Evolutionary conservation across 176 grass and related monocot species (phyloP).

Genomic region (Dendrocalamus sinicus): DNA sequence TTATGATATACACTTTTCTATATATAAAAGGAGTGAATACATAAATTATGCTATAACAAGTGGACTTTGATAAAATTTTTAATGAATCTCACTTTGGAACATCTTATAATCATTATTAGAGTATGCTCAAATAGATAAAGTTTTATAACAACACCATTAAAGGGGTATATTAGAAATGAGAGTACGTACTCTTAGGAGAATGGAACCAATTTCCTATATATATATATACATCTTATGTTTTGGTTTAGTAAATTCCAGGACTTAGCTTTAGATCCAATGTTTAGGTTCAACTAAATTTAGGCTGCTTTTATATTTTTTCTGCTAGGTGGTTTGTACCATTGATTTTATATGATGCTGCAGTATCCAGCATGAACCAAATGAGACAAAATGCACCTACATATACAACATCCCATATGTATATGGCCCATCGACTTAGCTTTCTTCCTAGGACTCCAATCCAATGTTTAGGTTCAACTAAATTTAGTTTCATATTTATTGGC

Average conservation of each 20-base stretch:
- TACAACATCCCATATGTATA: background rate
- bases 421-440: background rate
- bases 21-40: too few species aligned
- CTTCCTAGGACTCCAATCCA: background rate
- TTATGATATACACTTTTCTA: too few species aligned
- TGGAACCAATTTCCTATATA: too few species aligned
- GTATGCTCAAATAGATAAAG: too few species aligned
- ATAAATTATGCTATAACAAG: too few species aligned
- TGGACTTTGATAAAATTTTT: too few species aligned
- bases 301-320: background rate
- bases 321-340: background rate
- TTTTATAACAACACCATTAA: too few species aligned
- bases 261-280: background rate
- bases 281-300: background rate
- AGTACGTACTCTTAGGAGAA: too few species aligned
- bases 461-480: constrained; percentile 10
- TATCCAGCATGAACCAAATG: background rate
- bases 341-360: background rate
- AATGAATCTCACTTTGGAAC: too few species aligned
- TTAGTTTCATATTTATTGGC: background rate
- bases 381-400: background rate
- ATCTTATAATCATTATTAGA: too few species aligned
- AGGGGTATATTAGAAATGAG: too few species aligned
- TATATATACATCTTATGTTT: background rate
- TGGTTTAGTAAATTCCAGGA: background rate